These are phyloP conservation scores for Aquilaria yunnanensis DNA, from an alignment of 345 rosid species.

Conservation along the genomic window DNA sequence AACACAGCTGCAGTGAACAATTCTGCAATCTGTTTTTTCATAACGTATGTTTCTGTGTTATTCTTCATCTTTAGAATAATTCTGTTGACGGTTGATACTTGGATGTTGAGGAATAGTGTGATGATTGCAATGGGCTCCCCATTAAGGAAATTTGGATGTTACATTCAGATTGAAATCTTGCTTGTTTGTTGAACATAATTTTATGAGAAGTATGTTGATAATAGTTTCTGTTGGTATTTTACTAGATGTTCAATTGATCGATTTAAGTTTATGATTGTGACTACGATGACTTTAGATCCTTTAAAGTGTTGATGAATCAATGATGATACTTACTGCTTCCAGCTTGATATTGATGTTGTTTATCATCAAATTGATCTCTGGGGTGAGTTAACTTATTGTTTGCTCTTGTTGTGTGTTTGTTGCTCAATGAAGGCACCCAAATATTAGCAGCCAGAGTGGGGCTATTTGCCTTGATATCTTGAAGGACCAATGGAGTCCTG, in stretches of 20 bases:
- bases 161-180: neutral
- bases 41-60: too few species aligned
- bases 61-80: too few species aligned
- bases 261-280: neutral
- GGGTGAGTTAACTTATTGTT: neutral
- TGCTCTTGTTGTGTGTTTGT: neutral
- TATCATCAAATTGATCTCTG: neutral
- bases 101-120: too few species aligned
- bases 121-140: neutral
- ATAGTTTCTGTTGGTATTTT: neutral
- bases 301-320: too few species aligned
- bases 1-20: too few species aligned
- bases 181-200: neutral
- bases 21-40: too few species aligned
- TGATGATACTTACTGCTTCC: neutral
- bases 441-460: conserved; percentile 98
- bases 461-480: conserved; percentile 96
- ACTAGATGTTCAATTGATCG: neutral
- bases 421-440: conserved; percentile 72
- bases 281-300: neutral
- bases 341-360: neutral
- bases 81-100: too few species aligned
- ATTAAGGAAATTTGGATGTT: neutral
- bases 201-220: neutral
- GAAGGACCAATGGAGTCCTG: conserved; percentile 99